Conservation (phyloP, 306 rosid genomes). For the Quercus glauca region DNA sequence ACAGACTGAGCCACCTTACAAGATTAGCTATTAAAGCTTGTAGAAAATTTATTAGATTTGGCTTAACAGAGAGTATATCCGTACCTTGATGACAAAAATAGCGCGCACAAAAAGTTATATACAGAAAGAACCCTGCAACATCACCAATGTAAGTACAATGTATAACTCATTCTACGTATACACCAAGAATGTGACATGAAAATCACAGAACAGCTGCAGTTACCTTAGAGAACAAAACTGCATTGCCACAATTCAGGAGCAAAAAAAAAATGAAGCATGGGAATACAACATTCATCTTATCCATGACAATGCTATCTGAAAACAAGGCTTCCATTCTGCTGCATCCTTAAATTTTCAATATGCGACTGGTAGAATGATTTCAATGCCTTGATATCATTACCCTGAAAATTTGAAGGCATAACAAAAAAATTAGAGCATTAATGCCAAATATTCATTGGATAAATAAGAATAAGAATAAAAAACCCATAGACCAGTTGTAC, state of each 20-base stretch:
- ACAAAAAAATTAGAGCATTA: constrained; percentile 7
- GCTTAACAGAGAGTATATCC: constrained; percentile 13
- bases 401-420: constrained; percentile 44
- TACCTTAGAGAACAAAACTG: constrained; percentile 58
- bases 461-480: not conserved
- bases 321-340: constrained; percentile 81
- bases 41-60: constrained; percentile 26
- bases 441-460: not conserved
- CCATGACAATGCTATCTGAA: constrained; percentile 77
- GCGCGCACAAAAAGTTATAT: constrained; percentile 58
- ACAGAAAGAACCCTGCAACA: constrained; percentile 62
- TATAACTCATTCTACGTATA: not conserved
- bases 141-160: constrained; percentile 16
- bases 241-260: constrained; percentile 25
- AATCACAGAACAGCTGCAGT: constrained; percentile 1
- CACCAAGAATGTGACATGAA: constrained; percentile 5
- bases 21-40: constrained; percentile 23
- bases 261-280: constrained; percentile 21
- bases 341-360: constrained; percentile 75
- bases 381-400: constrained; percentile 71
- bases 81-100: constrained; percentile 45
- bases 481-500: not conserved
- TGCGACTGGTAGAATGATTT: constrained; percentile 75
- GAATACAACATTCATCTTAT: constrained; percentile 12
- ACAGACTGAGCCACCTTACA: constrained; percentile 11